Evolutionary conservation across 1,284 basidiomycete genomes (phyloP).

Genomic region (Sutorius eximius): DNA sequence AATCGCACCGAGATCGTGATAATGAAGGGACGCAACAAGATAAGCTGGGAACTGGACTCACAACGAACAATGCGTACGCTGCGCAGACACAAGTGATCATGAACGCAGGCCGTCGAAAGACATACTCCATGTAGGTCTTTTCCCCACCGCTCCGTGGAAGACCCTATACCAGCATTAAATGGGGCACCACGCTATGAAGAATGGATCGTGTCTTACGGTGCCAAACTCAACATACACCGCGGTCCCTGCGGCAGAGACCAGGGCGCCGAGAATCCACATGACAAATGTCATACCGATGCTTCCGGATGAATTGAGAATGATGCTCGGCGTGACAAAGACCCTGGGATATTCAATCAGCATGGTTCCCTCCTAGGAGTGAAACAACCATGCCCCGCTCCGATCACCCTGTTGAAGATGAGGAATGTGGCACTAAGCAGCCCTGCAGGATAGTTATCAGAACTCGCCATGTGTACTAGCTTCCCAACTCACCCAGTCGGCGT

Average conservation of each 20-base stretch:
- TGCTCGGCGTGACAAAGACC: constrained; percentile 71
- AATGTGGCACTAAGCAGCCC: constrained; percentile 62
- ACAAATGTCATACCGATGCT: constrained; percentile 62
- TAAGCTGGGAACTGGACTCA: constrained; percentile 30
- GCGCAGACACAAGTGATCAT: constrained; percentile 61
- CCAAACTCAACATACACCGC: constrained; percentile 74
- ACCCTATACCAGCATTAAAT: constrained; percentile 39
- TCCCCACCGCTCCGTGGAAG: constrained; percentile 72
- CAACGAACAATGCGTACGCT: constrained; percentile 59
- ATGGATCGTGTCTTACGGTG: constrained; percentile 45
- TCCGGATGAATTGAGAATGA: constrained; percentile 64
- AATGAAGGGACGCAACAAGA: not conserved
- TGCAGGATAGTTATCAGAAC: constrained; percentile 11
- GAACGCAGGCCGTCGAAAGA: constrained; percentile 63
- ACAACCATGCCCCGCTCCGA: constrained; percentile 63
- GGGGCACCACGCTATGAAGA: not conserved
- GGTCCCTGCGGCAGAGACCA: constrained; percentile 63
- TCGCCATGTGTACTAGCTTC: not conserved
- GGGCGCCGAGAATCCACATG: constrained; percentile 71
- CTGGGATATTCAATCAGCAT: constrained; percentile 36
- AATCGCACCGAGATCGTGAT: not conserved
- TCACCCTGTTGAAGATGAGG: constrained; percentile 74
- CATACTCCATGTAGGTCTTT: constrained; percentile 75
- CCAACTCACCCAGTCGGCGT: constrained; percentile 42
- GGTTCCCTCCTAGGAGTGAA: not conserved